These are phyloP conservation scores for Mycena filopes DNA, from an alignment of 768 basidiomycete species.

Conservation along the genomic window DNA sequence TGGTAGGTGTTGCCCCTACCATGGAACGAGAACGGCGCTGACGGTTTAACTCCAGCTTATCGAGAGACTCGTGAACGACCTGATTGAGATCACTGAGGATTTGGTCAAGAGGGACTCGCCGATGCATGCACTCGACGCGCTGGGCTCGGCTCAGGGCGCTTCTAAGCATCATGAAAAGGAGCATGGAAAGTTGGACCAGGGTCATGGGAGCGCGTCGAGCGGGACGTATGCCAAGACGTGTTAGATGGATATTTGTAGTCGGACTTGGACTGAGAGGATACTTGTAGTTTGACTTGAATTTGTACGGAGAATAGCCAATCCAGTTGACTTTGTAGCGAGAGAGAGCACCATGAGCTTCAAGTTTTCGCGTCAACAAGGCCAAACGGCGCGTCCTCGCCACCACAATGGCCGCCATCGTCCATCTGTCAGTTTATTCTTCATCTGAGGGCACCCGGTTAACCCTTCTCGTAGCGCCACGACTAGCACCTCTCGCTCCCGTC, in stretches of 20 bases:
- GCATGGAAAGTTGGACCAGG: constrained; percentile 58
- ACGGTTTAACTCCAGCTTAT: constrained; percentile 67
- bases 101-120: constrained; percentile 60
- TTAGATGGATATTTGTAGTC: constrained; percentile 44
- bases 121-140: constrained; percentile 59
- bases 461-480: constrained; percentile 34
- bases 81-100: constrained; percentile 75
- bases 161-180: constrained; percentile 49
- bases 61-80: constrained; percentile 73
- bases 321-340: too few species aligned
- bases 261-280: background rate
- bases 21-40: constrained; percentile 55
- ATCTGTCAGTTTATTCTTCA: constrained; percentile 9
- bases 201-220: constrained; percentile 56
- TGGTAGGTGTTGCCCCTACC: constrained; percentile 49
- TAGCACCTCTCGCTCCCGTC: constrained; percentile 42
- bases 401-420: constrained; percentile 9
- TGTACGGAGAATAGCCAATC: too few species aligned
- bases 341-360: too few species aligned
- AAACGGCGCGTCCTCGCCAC: constrained; percentile 35
- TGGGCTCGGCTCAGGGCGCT: constrained; percentile 45
- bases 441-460: background rate
- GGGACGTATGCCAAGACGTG: constrained; percentile 80
- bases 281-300: too few species aligned
- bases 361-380: constrained; percentile 45